These are phyloP conservation scores for Aureobasidium sp. DNA, from an alignment of 2,329 filamentous ascomycete genomes.

Conservation along the genomic window DNA sequence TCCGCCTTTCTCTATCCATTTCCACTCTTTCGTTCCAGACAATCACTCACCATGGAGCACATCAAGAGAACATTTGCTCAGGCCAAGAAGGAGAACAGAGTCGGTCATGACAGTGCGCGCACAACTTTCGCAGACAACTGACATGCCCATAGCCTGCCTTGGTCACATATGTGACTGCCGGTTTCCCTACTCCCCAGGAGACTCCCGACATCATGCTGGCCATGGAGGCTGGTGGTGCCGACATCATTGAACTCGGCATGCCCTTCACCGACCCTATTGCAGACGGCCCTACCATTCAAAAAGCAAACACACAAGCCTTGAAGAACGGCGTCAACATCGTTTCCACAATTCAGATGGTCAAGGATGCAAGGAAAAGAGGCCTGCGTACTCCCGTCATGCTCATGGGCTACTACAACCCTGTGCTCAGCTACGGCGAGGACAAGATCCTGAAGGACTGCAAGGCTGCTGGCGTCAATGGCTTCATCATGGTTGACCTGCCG, in stretches of 20 bases:
- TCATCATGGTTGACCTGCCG: slow-evolving; percentile 92
- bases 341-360: slow-evolving; percentile 74
- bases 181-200: slow-evolving; percentile 75
- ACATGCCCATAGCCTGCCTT: slow-evolving; percentile 60
- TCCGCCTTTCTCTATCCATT: background rate
- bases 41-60: slow-evolving; percentile 35
- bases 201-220: slow-evolving; percentile 78
- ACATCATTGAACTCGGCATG: slow-evolving; percentile 90
- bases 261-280: slow-evolving; percentile 98
- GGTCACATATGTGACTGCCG: slow-evolving; percentile 93
- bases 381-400: slow-evolving; percentile 77
- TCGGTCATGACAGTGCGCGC: slow-evolving; percentile 20
- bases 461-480: slow-evolving; percentile 82
- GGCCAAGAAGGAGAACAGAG: slow-evolving; percentile 44
- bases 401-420: slow-evolving; percentile 99
- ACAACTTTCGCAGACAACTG: background rate
- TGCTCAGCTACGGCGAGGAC: slow-evolving; percentile 91
- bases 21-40: background rate
- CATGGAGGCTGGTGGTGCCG: slow-evolving; percentile 88
- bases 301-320: slow-evolving; percentile 81
- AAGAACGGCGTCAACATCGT: slow-evolving; percentile 80
- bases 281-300: slow-evolving; percentile 95
- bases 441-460: slow-evolving; percentile 76
- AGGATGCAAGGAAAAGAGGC: slow-evolving; percentile 68
- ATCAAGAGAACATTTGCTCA: slow-evolving; percentile 45